Evolutionary conservation across 2,329 filamentous ascomycete species (phyloP).

Genomic region (Eutypella sp.): DNA sequence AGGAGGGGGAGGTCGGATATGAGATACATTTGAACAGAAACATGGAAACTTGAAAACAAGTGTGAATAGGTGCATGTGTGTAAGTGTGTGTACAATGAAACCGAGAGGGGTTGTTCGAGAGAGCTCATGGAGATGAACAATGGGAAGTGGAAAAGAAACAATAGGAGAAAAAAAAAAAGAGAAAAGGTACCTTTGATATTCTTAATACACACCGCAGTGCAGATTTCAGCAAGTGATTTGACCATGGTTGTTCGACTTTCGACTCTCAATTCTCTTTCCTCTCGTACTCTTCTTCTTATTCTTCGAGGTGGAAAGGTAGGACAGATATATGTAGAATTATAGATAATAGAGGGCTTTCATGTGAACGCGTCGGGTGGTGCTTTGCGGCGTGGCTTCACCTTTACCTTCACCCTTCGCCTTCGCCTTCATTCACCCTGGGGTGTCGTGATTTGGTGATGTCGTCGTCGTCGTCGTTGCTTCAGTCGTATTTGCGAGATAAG

Average conservation of each 20-base stretch:
- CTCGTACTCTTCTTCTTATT: too few relatives aligned
- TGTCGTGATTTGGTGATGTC: neutral
- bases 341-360: too few relatives aligned
- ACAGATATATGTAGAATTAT: too few relatives aligned
- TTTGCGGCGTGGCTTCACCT: too few relatives aligned
- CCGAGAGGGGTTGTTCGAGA: too few relatives aligned
- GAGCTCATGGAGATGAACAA: neutral
- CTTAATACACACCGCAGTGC: slow-evolving; percentile 46
- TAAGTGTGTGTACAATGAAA: neutral
- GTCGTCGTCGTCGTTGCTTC: slow-evolving; percentile 1
- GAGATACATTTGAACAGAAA: neutral
- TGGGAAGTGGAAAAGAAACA: neutral
- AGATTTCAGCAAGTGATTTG: slow-evolving; percentile 48
- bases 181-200: slow-evolving; percentile 38
- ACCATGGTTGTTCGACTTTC: too few relatives aligned
- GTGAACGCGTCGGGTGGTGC: neutral
- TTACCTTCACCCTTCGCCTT: too few relatives aligned
- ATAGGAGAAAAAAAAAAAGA: neutral
- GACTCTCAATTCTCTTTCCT: too few relatives aligned
- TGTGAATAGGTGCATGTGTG: neutral
- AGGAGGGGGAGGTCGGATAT: neutral
- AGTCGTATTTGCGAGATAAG: too few relatives aligned
- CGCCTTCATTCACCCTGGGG: neutral
- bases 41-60: neutral
- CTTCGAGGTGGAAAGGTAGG: too few relatives aligned